Evolutionary conservation across 306 rosid species (phyloP).

Genomic region (Vigna hirtella): DNA sequence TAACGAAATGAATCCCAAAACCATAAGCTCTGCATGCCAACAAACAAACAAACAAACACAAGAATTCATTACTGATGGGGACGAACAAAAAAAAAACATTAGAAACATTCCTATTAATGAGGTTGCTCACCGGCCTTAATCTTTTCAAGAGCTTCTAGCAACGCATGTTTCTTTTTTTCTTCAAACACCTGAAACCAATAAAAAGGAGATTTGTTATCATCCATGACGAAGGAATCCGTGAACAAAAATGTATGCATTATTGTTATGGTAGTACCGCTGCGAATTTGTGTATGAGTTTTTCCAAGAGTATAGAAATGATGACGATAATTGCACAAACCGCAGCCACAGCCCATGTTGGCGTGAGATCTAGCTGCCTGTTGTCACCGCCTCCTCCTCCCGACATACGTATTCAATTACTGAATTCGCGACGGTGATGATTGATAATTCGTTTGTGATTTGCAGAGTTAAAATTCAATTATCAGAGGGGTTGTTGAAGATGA

Average conservation of each 20-base stretch:
- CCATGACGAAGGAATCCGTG: background rate
- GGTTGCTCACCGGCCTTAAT: slow-evolving; percentile 74
- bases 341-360: slow-evolving; percentile 96
- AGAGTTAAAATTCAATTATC: background rate
- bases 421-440: background rate
- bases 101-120: background rate
- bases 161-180: slow-evolving; percentile 64
- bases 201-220: background rate
- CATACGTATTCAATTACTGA: slow-evolving; percentile 44
- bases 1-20: slow-evolving; percentile 92
- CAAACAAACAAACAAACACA: background rate
- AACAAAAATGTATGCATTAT: background rate
- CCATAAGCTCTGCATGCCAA: slow-evolving; percentile 86
- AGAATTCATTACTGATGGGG: background rate
- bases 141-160: slow-evolving; percentile 92
- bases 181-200: slow-evolving; percentile 59
- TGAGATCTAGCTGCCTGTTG: slow-evolving; percentile 67
- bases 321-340: slow-evolving; percentile 81
- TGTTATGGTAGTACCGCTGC: slow-evolving; percentile 54
- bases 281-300: slow-evolving; percentile 66
- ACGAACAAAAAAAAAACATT: background rate
- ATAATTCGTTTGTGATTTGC: background rate
- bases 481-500: slow-evolving; percentile 5
- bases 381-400: slow-evolving; percentile 61
- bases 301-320: slow-evolving; percentile 72